A percentile compares a stretch with the other conserved stretches of the same genome.
Conservation (phyloP, 1,284 basidiomycete genomes). For the Tilletia indica region DNA sequence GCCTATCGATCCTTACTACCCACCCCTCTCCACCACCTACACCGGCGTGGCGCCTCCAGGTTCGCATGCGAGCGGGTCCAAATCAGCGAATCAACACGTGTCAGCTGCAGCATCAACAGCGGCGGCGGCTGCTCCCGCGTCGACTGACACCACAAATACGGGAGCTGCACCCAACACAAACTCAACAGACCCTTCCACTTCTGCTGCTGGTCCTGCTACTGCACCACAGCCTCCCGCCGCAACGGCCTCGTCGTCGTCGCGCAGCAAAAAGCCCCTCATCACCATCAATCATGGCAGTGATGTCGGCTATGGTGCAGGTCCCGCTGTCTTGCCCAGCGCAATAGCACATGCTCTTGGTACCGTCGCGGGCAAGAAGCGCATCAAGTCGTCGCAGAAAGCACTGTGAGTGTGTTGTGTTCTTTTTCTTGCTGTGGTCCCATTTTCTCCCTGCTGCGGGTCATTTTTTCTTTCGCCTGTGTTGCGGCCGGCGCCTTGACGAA, state of each 20-base stretch:
- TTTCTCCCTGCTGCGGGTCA: too few species aligned
- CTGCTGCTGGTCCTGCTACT: slow-evolving; percentile 20
- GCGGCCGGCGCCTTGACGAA: too few species aligned
- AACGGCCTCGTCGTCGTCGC: neutral
- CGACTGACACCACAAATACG: neutral
- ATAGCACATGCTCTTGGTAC: neutral
- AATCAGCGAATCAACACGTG: slow-evolving; percentile 21
- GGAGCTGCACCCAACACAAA: too few species aligned
- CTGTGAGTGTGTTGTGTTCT: neutral
- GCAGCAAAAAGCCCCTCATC: neutral
- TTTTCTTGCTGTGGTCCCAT: neutral
- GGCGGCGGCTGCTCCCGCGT: slow-evolving; percentile 22
- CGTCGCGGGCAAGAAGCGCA: neutral
- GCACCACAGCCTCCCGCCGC: slow-evolving; percentile 23
- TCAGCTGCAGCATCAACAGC: slow-evolving; percentile 21
- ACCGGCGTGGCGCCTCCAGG: slow-evolving; percentile 20
- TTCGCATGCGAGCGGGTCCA: slow-evolving; percentile 15
- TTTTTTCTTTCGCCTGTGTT: too few species aligned
- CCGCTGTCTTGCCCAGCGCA: slow-evolving; percentile 10
- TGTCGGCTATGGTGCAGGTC: slow-evolving; percentile 5
- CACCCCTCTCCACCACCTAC: slow-evolving; percentile 31
- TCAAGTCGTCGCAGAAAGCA: neutral
- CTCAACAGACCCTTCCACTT: slow-evolving; percentile 14
- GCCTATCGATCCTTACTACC: slow-evolving; percentile 29
- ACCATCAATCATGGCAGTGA: slow-evolving; percentile 13